A percentile compares a stretch with the other conserved stretches of the same genome.
phyloP scores from a whole-genome alignment of 192 early-diverging fungal species.

The Rhizophlyctis rosea region DNA sequence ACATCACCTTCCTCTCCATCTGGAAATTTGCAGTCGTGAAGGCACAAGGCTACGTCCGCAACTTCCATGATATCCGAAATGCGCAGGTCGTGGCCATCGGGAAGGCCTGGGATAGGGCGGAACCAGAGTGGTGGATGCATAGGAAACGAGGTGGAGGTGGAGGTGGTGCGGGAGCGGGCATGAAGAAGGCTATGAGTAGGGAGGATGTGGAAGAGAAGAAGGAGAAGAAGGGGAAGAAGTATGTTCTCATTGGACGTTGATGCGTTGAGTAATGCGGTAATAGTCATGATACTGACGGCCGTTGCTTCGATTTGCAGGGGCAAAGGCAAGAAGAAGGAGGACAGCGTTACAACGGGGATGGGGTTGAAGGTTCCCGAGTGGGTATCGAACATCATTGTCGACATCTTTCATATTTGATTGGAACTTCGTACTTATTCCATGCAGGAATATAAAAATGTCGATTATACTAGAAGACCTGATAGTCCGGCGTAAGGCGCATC shows the following conservation, averaged over 20 bases:
- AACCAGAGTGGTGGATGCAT: constrained; percentile 46
- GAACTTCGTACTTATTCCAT: not conserved
- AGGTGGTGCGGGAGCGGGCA: no score
- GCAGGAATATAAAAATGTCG: constrained; percentile 34
- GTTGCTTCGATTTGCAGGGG: constrained; percentile 6
- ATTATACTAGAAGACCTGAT: constrained; percentile 42
- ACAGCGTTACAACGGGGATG: constrained; percentile 27
- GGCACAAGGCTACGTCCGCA: constrained; percentile 32
- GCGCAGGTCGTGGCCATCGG: constrained; percentile 33
- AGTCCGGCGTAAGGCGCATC: constrained; percentile 29
- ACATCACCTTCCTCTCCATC: constrained; percentile 28
- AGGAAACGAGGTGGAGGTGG: constrained; percentile 31
- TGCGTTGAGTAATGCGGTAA: not conserved
- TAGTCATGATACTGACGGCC: not conserved
- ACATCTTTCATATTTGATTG: not conserved
- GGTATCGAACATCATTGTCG: constrained; percentile 8
- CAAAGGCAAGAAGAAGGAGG: constrained; percentile 30
- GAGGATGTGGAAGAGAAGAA: constrained; percentile 26
- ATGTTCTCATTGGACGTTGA: constrained; percentile 18
- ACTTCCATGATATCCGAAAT: constrained; percentile 29
- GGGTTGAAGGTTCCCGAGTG: constrained; percentile 39
- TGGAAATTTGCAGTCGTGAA: constrained; percentile 44
- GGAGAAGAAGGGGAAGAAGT: constrained; percentile 32
- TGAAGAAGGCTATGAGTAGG: not conserved
- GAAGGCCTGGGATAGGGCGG: constrained; percentile 51